These are phyloP conservation scores for Metschnikowia bowlesiae DNA, from an alignment of 805 yeast genomes.

Conservation along the genomic window DNA sequence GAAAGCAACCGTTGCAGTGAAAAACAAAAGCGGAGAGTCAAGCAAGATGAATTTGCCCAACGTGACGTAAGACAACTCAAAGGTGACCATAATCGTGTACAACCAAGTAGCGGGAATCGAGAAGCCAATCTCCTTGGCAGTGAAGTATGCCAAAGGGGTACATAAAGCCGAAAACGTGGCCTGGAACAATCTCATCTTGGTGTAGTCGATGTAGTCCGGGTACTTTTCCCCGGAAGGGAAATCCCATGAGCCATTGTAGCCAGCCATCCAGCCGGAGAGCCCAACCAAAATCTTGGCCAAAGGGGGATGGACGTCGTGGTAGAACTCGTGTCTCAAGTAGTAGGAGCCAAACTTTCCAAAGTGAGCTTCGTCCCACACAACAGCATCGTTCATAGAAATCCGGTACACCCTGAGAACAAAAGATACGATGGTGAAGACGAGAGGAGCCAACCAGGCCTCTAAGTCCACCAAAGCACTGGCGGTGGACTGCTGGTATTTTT, in stretches of 20 bases:
- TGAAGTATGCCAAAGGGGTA: slow-evolving; percentile 61
- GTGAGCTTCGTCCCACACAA: slow-evolving; percentile 95
- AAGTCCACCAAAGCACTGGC: slow-evolving; percentile 21
- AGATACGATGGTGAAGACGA: slow-evolving; percentile 62
- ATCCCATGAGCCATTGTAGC: slow-evolving; percentile 73
- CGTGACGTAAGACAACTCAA: slow-evolving; percentile 80
- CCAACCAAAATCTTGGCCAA: slow-evolving; percentile 92
- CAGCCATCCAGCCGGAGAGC: slow-evolving; percentile 79
- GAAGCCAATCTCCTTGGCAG: slow-evolving; percentile 58
- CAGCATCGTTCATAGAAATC: slow-evolving; percentile 61
- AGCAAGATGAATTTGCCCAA: slow-evolving; percentile 84
- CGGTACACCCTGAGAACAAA: slow-evolving; percentile 72
- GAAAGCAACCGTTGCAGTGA: slow-evolving; percentile 79
- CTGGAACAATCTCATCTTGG: slow-evolving; percentile 67
- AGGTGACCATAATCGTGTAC: slow-evolving; percentile 70
- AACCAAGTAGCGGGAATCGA: slow-evolving; percentile 71
- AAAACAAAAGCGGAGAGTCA: slow-evolving; percentile 86
- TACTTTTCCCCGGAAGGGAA: slow-evolving; percentile 63
- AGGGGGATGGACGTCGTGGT: slow-evolving; percentile 97
- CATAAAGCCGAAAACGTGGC: slow-evolving; percentile 62
- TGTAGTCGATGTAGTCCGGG: slow-evolving; percentile 59
- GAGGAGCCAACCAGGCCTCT: slow-evolving; percentile 48
- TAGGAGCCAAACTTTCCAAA: slow-evolving; percentile 95
- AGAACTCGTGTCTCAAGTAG: slow-evolving; percentile 81
- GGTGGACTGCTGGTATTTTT: slow-evolving; percentile 15